Percentiles rank a stretch among this genome's conserved stretches.
Evolutionary conservation across 208 protist genomes (phyloP).

Genomic region (Wallacemonas sp.): DNA sequence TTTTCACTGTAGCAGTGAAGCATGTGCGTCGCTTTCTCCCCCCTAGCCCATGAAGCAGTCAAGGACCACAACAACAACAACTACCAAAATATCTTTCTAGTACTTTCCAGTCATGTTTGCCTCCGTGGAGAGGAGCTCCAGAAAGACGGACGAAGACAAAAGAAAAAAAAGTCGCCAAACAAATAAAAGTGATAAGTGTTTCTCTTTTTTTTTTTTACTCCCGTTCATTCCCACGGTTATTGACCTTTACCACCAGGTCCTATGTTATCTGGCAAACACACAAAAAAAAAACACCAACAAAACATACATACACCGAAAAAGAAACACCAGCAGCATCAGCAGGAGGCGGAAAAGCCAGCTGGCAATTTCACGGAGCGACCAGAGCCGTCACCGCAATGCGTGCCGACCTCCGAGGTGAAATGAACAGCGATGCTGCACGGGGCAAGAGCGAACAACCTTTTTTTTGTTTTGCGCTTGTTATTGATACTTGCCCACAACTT

Average conservation of each 20-base stretch:
- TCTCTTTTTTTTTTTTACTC: constrained; percentile 12
- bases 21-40: background rate
- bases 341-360: no score
- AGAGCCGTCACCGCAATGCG: no score
- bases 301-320: background rate
- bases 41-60: constrained; percentile 1
- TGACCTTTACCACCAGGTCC: background rate
- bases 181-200: background rate
- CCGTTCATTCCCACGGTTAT: background rate
- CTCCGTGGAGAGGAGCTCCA: no score
- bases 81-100: constrained; percentile 12
- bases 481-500: no score
- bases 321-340: no score
- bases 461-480: no score
- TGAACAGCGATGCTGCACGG: no score
- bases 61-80: constrained; percentile 10
- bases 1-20: constrained; percentile 2
- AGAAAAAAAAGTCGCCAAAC: constrained; percentile 7
- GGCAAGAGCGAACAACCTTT: no score
- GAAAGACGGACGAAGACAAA: no score
- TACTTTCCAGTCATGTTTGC: constrained; percentile 14
- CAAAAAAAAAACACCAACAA: constrained; percentile 17
- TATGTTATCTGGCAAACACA: constrained; percentile 9
- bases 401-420: no score
- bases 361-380: no score